Evolutionary conservation across 768 basidiomycete genomes (phyloP), one percentile per base, ranked within the genome.

Genomic region (Leucocoprinus leucothites): DNA sequence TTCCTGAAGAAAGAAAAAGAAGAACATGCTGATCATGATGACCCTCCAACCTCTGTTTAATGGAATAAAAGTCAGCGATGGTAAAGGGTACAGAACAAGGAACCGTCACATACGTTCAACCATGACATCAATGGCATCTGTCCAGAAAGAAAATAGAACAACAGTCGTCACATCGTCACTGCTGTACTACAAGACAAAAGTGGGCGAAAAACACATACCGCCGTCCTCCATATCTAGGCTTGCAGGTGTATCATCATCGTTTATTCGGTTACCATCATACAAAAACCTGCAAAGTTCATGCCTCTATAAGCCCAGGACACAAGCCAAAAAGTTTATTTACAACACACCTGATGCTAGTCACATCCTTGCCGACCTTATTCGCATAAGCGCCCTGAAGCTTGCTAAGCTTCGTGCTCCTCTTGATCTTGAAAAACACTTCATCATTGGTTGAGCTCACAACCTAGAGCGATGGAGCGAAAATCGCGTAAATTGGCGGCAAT

Each of bases 381-480:
- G 94, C 94, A 71, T 97, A 97, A 42, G 94, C 94, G 58, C 84
- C 89, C 68, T 94, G 91, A 22, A 96, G 82, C 76, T 96, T 97
- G 78, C 85, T 89, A 62, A 97, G 73, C 76, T 89, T 94, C 42
- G 94, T 95, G 71, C 81, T 89, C 65, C 88, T 84, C 75, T 95
- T 97, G 74, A 97, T 95, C 81, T 97, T 96, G 82, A 97, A 97
- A 73, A 89, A 96, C 24, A 96, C 91, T 68, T 95, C 93, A 31
- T 94, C 91, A 55, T 91, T 91, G 11, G 74, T 68, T 35, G 87
- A 79, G 61, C 82, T 85, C 43, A 87, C 81, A 46, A 93, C 91
- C 91, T 93, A 61, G 25, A 55, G 44, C 28, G 22, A 53, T 4
- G 4, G 14, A 9, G 7, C 16, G 16, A 38, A n/a, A 13, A n/a